phyloP scores from a whole-genome alignment of 2,329 filamentous ascomycete species.

The Incumbomyces lentus region DNA sequence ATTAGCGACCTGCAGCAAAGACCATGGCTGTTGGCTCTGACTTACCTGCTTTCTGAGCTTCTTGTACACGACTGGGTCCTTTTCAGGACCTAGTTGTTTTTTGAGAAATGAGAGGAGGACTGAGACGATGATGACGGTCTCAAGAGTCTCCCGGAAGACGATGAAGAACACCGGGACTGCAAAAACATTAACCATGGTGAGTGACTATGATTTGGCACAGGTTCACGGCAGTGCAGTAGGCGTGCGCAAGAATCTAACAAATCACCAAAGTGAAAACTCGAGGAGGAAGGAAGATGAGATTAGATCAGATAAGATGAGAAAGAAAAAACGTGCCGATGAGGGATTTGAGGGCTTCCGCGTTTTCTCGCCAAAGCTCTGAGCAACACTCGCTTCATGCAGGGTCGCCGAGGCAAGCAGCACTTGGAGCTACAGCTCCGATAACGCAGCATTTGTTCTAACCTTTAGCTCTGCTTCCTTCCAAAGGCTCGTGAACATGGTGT shows the following conservation, averaged over 20 bases:
- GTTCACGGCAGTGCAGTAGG: too few species aligned
- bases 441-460: too few species aligned
- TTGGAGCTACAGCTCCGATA: too few species aligned
- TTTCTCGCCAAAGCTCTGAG: too few species aligned
- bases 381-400: too few species aligned
- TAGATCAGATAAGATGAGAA: constrained; percentile 5
- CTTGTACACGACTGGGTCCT: constrained; percentile 55
- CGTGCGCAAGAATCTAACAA: too few species aligned
- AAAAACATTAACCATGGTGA: constrained; percentile 59
- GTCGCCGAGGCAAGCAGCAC: too few species aligned
- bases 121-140: constrained; percentile 75
- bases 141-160: constrained; percentile 74
- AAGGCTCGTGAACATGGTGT: too few species aligned
- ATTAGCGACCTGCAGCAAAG: too few species aligned
- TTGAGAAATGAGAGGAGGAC: constrained; percentile 80
- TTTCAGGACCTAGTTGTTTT: constrained; percentile 60
- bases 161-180: constrained; percentile 81
- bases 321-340: not conserved
- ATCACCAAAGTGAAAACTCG: too few species aligned
- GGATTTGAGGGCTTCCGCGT: not conserved
- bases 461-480: too few species aligned
- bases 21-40: not conserved
- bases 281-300: not conserved
- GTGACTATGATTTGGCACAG: not conserved
- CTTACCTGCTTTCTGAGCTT: constrained; percentile 53